phyloP scores from a whole-genome alignment of 2,329 filamentous ascomycete species.

The Monilinia fructicola region DNA sequence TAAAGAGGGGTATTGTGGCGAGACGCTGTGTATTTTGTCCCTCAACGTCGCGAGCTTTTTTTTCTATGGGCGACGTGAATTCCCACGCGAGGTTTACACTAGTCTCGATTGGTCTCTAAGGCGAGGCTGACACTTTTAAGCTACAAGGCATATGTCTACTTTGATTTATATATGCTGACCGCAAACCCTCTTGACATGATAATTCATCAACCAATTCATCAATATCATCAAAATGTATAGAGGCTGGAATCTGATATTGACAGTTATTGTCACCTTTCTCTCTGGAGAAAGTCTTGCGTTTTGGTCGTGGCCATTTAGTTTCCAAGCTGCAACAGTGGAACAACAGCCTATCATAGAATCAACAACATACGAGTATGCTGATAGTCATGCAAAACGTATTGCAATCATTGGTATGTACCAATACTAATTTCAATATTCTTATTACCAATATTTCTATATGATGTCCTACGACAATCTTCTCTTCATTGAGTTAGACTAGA shows the following conservation, averaged over 20 bases:
- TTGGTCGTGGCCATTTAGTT: constrained; percentile 39
- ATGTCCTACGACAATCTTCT: neutral
- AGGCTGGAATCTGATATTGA: constrained; percentile 31
- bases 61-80: constrained; percentile 24
- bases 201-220: constrained; percentile 8
- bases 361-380: constrained; percentile 27
- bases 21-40: constrained; percentile 14
- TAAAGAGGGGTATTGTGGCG: constrained; percentile 14
- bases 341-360: constrained; percentile 18
- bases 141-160: neutral
- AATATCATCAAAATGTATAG: constrained; percentile 32
- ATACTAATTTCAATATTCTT: neutral
- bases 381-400: constrained; percentile 35
- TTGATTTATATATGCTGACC: constrained; percentile 6
- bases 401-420: constrained; percentile 40
- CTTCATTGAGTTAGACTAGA: neutral
- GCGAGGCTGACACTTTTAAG: constrained; percentile 13
- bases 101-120: constrained; percentile 15
- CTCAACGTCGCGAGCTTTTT: constrained; percentile 24
- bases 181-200: neutral
- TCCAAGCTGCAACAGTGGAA: constrained; percentile 9
- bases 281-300: constrained; percentile 34
- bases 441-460: neutral
- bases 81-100: constrained; percentile 19
- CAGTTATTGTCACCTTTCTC: constrained; percentile 30